Evolutionary conservation across 345 rosid species (phyloP), one percentile per base, ranked within the genome.

Genomic region (Populus alba): DNA sequence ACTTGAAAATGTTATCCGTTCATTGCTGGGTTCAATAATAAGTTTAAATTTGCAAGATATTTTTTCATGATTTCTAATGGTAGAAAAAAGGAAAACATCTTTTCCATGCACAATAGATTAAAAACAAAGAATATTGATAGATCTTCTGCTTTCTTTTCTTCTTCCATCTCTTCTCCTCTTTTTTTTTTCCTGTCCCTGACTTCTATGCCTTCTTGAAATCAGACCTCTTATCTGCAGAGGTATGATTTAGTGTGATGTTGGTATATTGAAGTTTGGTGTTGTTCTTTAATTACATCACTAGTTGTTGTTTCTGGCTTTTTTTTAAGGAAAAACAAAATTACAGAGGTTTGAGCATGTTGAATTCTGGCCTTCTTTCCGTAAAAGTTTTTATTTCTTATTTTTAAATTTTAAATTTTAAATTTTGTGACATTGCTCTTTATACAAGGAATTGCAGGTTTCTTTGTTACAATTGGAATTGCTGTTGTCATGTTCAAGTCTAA

Each of bases 401-500:
- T 37, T 8, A 31, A 67, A 8, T 68, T 45, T 37, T 8, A 31
- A 67, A 8, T 68, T 45, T 74, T 79, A 8, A 57, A 47, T 51
- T 68, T 29, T 55, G 72, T 86, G 80, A 79, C 76, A 35, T 77
- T 72, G 68, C 37, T 77, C 70, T 71, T 78, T 77, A 53, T 85
- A 38, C 61, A 74, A 70, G 85, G 75, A 51, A 57, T 83, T 80
- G 53, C 92, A 94, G 98, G 99, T 43, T 94, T 97, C 93, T 97
- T 97, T 86, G 95, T 92, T 68, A 91, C 97, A 20, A 92, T 97
- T 78, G 94, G 99, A 98, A 92, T 94, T 87, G 94, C 98, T 63
- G 95, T 92, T 76, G 95, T 97, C 80, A 87, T 97, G 97, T 97
- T 89, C 90, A 97, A 97, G 89, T 97, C 99, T 13, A 97, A 97